A percentile compares a stretch with the other conserved stretches of the same genome.
phyloP scores from a whole-genome alignment of 805 yeast species.

The Metschnikowia rubicola region DNA sequence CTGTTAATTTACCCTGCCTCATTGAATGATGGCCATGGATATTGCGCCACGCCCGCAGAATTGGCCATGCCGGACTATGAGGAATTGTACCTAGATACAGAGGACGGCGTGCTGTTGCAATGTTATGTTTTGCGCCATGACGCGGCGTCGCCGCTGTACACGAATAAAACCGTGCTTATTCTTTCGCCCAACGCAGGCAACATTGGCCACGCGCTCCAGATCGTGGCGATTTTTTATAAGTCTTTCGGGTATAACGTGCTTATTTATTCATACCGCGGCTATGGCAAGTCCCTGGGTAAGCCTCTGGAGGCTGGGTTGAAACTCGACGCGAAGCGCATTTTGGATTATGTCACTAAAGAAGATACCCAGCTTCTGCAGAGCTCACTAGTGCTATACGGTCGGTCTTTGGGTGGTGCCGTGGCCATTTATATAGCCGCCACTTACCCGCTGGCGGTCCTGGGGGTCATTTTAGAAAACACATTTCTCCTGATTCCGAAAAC shows the following conservation, averaged over 20 bases:
- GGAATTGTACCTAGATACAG: conserved; percentile 55
- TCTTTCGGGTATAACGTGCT: conserved; percentile 71
- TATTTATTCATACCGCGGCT: conserved; percentile 86
- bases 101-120: conserved; percentile 67
- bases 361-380: conserved; percentile 53
- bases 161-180: conserved; percentile 68
- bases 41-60: conserved; percentile 74
- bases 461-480: conserved; percentile 80
- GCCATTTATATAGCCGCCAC: conserved; percentile 75
- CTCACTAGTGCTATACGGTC: conserved; percentile 69
- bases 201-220: conserved; percentile 85
- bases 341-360: conserved; percentile 49
- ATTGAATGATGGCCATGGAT: conserved; percentile 67
- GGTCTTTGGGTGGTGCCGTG: conserved; percentile 95
- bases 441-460: conserved; percentile 50
- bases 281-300: conserved; percentile 74
- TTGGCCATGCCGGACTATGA: conserved; percentile 60
- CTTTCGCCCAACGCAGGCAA: conserved; percentile 95
- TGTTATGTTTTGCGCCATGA: conserved; percentile 60
- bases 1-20: conserved; percentile 79
- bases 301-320: conserved; percentile 81
- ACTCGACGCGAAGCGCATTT: conserved; percentile 71
- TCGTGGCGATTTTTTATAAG: conserved; percentile 64
- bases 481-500: conserved; percentile 70
- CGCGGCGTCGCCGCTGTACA: conserved; percentile 30